Conservation (phyloP, 805 yeast genomes). For the Blastobotrys chiropterorum region DNA sequence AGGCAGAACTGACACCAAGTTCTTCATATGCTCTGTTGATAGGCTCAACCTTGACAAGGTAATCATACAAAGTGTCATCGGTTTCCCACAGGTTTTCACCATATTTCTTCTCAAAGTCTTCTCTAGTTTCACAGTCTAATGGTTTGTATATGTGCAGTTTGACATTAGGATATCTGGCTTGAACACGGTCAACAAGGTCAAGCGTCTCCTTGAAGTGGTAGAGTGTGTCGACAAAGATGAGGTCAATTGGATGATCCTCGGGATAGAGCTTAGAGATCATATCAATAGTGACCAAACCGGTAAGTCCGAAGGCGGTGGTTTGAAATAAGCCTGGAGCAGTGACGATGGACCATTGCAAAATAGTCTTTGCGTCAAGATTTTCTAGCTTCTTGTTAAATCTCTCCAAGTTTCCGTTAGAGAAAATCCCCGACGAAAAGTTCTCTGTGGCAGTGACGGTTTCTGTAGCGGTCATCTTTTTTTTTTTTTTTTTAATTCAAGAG, state of each 20-base stretch:
- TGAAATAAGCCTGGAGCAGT: constrained; percentile 81
- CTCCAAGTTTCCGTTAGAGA: constrained; percentile 50
- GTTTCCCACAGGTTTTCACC: constrained; percentile 81
- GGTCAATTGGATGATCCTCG: constrained; percentile 46
- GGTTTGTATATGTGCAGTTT: constrained; percentile 67
- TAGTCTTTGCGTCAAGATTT: constrained; percentile 58
- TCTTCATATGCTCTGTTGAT: constrained; percentile 75
- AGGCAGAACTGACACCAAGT: constrained; percentile 69
- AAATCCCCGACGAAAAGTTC: constrained; percentile 14
- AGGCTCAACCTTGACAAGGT: constrained; percentile 87
- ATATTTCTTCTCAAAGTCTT: constrained; percentile 57
- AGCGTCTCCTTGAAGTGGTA: constrained; percentile 94
- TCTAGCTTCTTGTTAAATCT: constrained; percentile 61
- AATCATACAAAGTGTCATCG: constrained; percentile 78
- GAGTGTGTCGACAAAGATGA: constrained; percentile 83
- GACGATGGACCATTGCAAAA: constrained; percentile 73
- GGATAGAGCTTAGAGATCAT: constrained; percentile 54
- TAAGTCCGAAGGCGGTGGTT: constrained; percentile 92
- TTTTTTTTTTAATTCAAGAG: background rate
- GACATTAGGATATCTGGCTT: constrained; percentile 47
- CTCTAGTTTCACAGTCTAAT: constrained; percentile 44
- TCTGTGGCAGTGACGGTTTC: constrained; percentile 6
- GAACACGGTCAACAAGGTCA: constrained; percentile 57
- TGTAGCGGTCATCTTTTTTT: constrained; percentile 4
- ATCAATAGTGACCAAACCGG: constrained; percentile 85